phyloP scores from a whole-genome alignment of 2,329 filamentous ascomycete species.

The Taxawa tesnikishii region DNA sequence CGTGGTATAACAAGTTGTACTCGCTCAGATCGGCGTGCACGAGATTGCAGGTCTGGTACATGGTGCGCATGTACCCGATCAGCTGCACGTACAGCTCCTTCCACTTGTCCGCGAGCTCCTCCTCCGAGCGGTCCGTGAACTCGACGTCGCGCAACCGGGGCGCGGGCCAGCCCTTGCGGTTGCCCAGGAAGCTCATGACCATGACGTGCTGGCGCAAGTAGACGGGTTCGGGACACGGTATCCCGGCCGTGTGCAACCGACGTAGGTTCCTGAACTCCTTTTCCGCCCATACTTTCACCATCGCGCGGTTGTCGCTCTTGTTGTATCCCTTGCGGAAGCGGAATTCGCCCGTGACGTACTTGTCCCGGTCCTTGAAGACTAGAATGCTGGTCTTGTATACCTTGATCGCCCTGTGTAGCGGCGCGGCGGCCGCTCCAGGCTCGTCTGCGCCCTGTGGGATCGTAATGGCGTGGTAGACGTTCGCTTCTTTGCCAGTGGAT shows the following conservation, averaged over 20 bases:
- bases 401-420: conserved; percentile 79
- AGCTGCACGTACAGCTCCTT: conserved; percentile 68
- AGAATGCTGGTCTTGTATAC: conserved; percentile 98
- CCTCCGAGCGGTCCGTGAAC: conserved; percentile 44
- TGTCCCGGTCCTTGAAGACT: conserved; percentile 94
- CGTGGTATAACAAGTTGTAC: conserved; percentile 92
- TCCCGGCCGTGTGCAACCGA: conserved; percentile 69
- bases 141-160: conserved; percentile 81
- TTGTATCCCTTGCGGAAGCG: conserved; percentile 83
- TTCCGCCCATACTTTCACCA: conserved; percentile 98
- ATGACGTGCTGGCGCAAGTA: conserved; percentile 87
- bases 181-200: conserved; percentile 87
- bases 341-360: conserved; percentile 91
- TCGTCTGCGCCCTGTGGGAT: conserved; percentile 42
- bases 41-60: conserved; percentile 85
- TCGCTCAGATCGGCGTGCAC: conserved; percentile 96
- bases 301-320: conserved; percentile 87
- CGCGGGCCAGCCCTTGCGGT: conserved; percentile 74
- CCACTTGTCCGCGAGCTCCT: conserved; percentile 56
- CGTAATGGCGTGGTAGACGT: conserved; percentile 84
- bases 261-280: conserved; percentile 95
- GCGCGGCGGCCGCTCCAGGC: conserved; percentile 27
- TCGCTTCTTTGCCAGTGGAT: conserved; percentile 95
- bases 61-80: conserved; percentile 74
- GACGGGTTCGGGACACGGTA: conserved; percentile 82